Conservation (phyloP, 164 flowering plant genomes). For the Vitis rotundifolia region DNA sequence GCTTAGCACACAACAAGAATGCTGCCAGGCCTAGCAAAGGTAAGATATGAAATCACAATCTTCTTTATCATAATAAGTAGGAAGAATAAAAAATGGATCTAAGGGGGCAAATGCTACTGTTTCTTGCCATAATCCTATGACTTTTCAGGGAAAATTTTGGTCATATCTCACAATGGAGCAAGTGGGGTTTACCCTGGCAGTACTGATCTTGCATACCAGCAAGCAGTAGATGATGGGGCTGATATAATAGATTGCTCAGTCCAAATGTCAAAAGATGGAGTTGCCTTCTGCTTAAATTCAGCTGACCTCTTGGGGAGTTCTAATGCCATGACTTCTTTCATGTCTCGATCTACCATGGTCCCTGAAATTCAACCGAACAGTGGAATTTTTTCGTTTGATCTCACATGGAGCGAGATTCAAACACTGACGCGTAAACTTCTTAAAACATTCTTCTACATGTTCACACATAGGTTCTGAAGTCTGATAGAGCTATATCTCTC, state of each 20-base stretch:
- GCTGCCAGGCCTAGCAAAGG: constrained; percentile 36
- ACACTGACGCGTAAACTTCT: constrained; percentile 63
- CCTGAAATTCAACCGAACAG: constrained; percentile 62
- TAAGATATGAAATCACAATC: constrained; percentile 12
- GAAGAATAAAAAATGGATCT: too few relatives aligned
- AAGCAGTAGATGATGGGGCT: constrained; percentile 84
- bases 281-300: constrained; percentile 66
- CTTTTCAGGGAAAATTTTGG: constrained; percentile 47
- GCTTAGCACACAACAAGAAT: constrained; percentile 57
- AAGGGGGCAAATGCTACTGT: too few relatives aligned
- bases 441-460: neutral
- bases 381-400: constrained; percentile 87
- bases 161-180: constrained; percentile 88
- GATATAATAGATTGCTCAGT: constrained; percentile 92
- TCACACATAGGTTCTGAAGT: neutral
- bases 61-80: too few relatives aligned
- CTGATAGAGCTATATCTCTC: neutral
- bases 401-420: constrained; percentile 81
- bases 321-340: constrained; percentile 59
- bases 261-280: constrained; percentile 88
- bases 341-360: constrained; percentile 42
- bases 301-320: constrained; percentile 64
- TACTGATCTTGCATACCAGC: constrained; percentile 85
- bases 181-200: constrained; percentile 79
- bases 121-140: neutral